Evolutionary conservation across 73 alveolate genomes (phyloP).

Genomic region (Tetrahymena elliotti): DNA sequence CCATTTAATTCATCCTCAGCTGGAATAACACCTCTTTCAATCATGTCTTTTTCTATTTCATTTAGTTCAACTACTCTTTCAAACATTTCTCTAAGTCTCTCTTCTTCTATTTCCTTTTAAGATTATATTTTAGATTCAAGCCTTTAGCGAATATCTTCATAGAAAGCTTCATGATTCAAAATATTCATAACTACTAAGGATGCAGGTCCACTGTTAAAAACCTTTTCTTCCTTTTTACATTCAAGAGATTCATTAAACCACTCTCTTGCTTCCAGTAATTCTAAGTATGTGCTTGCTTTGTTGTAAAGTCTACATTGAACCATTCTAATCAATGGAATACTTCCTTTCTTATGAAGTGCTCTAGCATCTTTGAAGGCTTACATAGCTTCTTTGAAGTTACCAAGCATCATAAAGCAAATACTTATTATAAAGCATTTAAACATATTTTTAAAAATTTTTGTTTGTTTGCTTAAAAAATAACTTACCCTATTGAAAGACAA

Average conservation of each 20-base stretch:
- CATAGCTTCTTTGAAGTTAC: slow-evolving; percentile 27
- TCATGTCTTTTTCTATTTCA: slow-evolving; percentile 39
- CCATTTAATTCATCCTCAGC: background rate
- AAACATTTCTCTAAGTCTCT: slow-evolving; percentile 18
- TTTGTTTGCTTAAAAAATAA: background rate
- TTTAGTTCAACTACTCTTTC: slow-evolving; percentile 35
- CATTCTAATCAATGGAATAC: slow-evolving; percentile 10
- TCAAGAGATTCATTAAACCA: slow-evolving; percentile 11
- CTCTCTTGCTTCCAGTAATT: slow-evolving; percentile 21
- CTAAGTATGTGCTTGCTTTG: slow-evolving; percentile 17
- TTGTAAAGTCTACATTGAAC: slow-evolving; percentile 11
- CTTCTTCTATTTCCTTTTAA: slow-evolving; percentile 3
- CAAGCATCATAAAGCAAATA: slow-evolving; percentile 28
- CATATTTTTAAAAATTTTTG: background rate
- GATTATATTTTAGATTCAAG: background rate
- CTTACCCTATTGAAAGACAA: background rate
- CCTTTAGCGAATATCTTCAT: slow-evolving; percentile 20
- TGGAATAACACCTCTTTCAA: slow-evolving; percentile 17
- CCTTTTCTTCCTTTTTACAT: slow-evolving; percentile 16
- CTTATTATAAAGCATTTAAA: background rate
- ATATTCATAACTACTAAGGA: slow-evolving; percentile 21
- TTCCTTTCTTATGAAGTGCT: background rate
- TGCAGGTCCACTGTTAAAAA: slow-evolving; percentile 33
- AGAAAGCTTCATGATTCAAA: slow-evolving; percentile 18
- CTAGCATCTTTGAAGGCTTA: slow-evolving; percentile 28